Evolutionary conservation across 2,329 filamentous ascomycete genomes (phyloP).

Genomic region (Trichoderma semiorbis): DNA sequence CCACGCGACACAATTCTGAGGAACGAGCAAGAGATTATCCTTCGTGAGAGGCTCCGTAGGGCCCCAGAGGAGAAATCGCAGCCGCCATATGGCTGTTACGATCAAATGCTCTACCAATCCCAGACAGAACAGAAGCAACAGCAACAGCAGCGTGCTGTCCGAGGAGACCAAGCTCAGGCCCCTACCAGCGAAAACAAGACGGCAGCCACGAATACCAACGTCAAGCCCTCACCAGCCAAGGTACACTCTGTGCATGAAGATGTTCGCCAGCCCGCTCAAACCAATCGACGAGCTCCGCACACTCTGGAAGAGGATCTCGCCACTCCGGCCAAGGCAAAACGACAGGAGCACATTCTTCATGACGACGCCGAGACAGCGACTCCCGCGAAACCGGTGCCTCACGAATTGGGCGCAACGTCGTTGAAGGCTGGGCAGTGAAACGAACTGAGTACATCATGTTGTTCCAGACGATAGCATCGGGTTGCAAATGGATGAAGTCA

Average conservation of each 20-base stretch:
- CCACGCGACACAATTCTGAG: constrained; percentile 29
- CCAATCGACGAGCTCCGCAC: constrained; percentile 10
- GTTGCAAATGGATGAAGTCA: not conserved
- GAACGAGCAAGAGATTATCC: constrained; percentile 33
- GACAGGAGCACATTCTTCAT: constrained; percentile 14
- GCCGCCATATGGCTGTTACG: not conserved
- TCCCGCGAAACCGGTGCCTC: not conserved
- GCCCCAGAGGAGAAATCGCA: not conserved
- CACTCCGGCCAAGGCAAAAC: not conserved
- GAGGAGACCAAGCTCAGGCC: not conserved
- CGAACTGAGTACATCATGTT: not conserved
- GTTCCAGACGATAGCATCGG: not conserved
- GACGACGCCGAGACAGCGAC: constrained; percentile 5
- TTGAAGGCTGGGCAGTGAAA: not conserved
- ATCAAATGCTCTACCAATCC: not conserved
- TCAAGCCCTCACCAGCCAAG: not conserved
- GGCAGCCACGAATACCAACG: not conserved
- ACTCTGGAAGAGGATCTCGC: constrained; percentile 16
- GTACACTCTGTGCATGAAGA: not conserved
- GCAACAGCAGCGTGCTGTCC: not conserved
- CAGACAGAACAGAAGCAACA: not conserved
- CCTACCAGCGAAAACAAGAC: not conserved
- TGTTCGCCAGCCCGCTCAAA: not conserved
- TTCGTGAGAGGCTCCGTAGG: constrained; percentile 26
- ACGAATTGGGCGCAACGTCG: constrained; percentile 10